Conservation (phyloP, 176 grass and related monocot species). For the Luzula sylvatica region DNA sequence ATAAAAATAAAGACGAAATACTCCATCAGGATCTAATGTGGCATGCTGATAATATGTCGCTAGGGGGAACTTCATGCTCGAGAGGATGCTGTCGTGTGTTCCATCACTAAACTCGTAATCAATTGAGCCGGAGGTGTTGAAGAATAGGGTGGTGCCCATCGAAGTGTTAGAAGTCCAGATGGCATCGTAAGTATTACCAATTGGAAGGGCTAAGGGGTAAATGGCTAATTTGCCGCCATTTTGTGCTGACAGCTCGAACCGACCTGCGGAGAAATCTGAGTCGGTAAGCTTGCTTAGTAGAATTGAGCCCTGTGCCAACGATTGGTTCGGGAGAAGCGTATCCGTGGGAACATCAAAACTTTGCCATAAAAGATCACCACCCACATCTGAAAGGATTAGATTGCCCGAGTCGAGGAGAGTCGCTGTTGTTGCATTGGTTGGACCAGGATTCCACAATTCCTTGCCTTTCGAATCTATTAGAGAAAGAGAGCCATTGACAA, state of each 20-base stretch:
- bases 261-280: constrained; percentile 14
- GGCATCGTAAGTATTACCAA: neutral
- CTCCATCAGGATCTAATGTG: constrained; percentile 35
- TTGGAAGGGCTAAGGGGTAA: neutral
- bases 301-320: neutral
- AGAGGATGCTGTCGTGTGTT: neutral
- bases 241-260: constrained; percentile 17
- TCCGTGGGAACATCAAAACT: constrained; percentile 7
- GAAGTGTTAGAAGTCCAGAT: constrained; percentile 2
- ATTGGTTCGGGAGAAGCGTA: constrained; percentile 3
- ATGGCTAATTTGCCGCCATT: constrained; percentile 14
- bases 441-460: constrained; percentile 8
- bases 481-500: constrained; percentile 13
- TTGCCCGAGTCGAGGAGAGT: constrained; percentile 16
- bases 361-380: neutral
- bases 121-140: constrained; percentile 11
- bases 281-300: constrained; percentile 6
- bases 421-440: neutral
- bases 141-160: constrained; percentile 12
- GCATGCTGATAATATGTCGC: constrained; percentile 15
- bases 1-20: constrained; percentile 29
- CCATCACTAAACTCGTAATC: neutral
- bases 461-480: neutral
- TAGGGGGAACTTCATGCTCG: neutral
- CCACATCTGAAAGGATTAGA: neutral